Evolutionary conservation across 306 rosid genomes (phyloP), one percentile per base, ranked within the genome.

Genomic region (Citrullus mucosospermus): DNA sequence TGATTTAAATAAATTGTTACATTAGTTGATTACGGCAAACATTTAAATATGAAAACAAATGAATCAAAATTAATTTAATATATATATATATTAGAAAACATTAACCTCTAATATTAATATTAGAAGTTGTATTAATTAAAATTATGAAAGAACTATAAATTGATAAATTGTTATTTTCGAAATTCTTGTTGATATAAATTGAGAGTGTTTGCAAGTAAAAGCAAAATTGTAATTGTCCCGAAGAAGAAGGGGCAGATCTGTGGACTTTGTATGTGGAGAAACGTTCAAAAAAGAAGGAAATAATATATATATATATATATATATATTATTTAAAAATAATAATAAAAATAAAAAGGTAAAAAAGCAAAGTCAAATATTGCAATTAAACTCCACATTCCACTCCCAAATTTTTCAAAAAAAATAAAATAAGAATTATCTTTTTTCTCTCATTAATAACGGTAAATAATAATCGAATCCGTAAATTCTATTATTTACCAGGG

Each of bases 401-500:
- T 65, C 10, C 13, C 72, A 20, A 0, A 18, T 2, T 9, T 46
- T 46, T 46, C 15, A 2, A 48, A 48, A 9, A 13, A 48, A 13
- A 48, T 48, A 48, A 48, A 36, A 36, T 36, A 4, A 4, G 8
- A 14, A 48, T 39, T 67, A 30, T 72, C 34, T 36, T 13, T 34
- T 67, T 57, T 62, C 46, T 41, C 34, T 36, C 25, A 44, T 48
- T 67, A 56, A 76, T 67, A 56, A 76, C 51, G 78, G 75, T 76
- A 55, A 68, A 76, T 80, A 51, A 76, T 63, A 56, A 59, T 56
- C 51, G 61, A 78, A 75, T 75, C 83, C 67, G 78, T 55, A 44
- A 63, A 12, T 66, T 4, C 4, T 63, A 22, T 8, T 76, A 13
- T 66, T 22, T 51, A 10, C 8, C n/a, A 56, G 56, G 87, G 84